A percentile compares a stretch with the other conserved stretches of the same genome.
phyloP scores from a whole-genome alignment of 352 stramenopile genomes.

The Phytophthora pistaciae region DNA sequence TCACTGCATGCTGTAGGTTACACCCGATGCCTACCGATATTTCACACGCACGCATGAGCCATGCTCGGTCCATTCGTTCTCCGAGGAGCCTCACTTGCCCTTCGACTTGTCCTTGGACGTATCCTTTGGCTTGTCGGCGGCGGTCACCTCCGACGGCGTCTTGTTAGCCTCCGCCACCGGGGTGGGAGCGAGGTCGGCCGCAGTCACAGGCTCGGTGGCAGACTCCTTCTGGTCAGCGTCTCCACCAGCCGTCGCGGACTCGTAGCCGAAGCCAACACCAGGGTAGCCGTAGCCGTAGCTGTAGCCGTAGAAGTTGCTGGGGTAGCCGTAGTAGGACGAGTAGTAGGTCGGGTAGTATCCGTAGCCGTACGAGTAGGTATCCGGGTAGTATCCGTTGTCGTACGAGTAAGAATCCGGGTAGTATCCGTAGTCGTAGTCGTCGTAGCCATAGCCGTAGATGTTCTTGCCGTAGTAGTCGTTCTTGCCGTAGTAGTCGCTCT shows the following conservation, averaged over 20 bases:
- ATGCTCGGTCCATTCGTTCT: too few species aligned
- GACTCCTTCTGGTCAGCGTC: too few species aligned
- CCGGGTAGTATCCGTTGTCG: too few species aligned
- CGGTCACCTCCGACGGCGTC: background rate
- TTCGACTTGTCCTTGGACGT: background rate
- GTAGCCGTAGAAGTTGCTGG: background rate
- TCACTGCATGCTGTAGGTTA: too few species aligned
- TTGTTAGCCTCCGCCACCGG: background rate
- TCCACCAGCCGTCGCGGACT: background rate
- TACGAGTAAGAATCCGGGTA: too few species aligned
- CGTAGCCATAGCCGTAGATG: too few species aligned
- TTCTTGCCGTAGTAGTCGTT: background rate
- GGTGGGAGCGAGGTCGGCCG: too few species aligned
- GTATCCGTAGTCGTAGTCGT: background rate
- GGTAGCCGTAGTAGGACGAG: background rate
- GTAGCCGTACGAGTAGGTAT: too few species aligned
- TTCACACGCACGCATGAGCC: too few species aligned
- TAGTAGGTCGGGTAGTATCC: conserved; percentile 1
- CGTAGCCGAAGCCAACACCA: background rate
- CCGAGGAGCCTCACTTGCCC: background rate
- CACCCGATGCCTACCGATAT: too few species aligned
- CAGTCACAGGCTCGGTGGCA: too few species aligned
- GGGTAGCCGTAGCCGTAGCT: background rate
- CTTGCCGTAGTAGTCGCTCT: background rate
- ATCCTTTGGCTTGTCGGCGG: background rate